Base-by-base conservation (phyloP, 1,139 yeast species). In the Yamadazyma oceani region DNA sequence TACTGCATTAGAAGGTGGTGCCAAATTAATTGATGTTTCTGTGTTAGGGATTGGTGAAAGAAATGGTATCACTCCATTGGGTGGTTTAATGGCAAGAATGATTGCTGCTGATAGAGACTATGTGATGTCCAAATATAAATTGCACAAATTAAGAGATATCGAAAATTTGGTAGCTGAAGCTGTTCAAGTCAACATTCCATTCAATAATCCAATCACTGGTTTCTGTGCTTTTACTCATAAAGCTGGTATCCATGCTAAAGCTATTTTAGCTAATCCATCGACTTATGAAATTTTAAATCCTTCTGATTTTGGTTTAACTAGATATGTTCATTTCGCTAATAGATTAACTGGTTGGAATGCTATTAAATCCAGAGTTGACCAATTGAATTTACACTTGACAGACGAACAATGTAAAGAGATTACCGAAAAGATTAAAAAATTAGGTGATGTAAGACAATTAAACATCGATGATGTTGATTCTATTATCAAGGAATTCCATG, bases 51-150 rank as follows among this genome's bases (percentile, higher is more conserved):
- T 76, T 42, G 82, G 82, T 50, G 82, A 76, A 61, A 69, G 82
- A 60, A 76, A 76, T 53, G 82, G 82, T 45, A 76, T 76, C 50
- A 77, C 80, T 25, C 80, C 82, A 16, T 61, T 76, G 45, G 80
- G 81, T 39, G 82, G 80, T n/a, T 69, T 76, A 49, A 76, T 76
- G 78, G 80, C 81, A 28, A 64, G 81, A 55, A 76, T 76, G 81
- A 75, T 76, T 48, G 78, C 79, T 38, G 79, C 81, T 35, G 78
- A 75, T 55, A 69, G 81, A 42, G 78, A 73, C 44, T 76, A 76
- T 50, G 81, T 76, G 38, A 64, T 74, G 51, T 73, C 79, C 46
- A 76, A 76, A 57, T 76, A 76, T 56, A 74, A 75, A 53, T 63
- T 76, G 43, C 68, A 67, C 51, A 74, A 76, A 57, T 67, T 76